Conservation (phyloP, 305 asterid genomes). For the Euphrasia arctica region DNA sequence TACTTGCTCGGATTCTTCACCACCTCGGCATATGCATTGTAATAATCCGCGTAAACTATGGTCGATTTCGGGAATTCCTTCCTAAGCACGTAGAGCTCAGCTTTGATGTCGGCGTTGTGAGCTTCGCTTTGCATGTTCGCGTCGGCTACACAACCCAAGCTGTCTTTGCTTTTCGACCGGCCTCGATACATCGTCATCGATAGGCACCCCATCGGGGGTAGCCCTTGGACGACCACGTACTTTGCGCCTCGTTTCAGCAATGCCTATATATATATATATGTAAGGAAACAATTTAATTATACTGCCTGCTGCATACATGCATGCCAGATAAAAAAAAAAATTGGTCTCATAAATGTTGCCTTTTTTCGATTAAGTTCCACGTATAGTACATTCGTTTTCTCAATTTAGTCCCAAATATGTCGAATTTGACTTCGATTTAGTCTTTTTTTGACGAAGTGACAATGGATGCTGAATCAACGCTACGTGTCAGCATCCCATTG, state of each 20-base stretch:
- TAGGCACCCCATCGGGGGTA: conserved; percentile 80
- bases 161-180: conserved; percentile 46
- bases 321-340: no score
- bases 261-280: no score
- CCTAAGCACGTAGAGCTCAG: conserved; percentile 35
- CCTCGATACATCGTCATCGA: conserved; percentile 51
- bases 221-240: conserved; percentile 68
- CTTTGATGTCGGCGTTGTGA: conserved; percentile 55
- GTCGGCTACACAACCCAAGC: conserved; percentile 48
- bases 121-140: conserved; percentile 37
- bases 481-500: no score
- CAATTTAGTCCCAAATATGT: no score
- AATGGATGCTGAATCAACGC: no score
- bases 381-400: no score
- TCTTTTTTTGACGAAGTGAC: no score
- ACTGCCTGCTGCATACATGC: no score
- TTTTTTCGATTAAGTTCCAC: no score
- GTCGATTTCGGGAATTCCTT: conserved; percentile 38
- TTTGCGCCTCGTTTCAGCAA: conserved; percentile 66
- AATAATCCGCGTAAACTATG: conserved; percentile 67
- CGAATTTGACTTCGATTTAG: no score
- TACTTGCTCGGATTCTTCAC: conserved; percentile 34
- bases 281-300: no score
- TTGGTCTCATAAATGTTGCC: no score
- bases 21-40: conserved; percentile 45